Conservation (phyloP, 176 grass and related monocot genomes). For the Raddia distichophylla region DNA sequence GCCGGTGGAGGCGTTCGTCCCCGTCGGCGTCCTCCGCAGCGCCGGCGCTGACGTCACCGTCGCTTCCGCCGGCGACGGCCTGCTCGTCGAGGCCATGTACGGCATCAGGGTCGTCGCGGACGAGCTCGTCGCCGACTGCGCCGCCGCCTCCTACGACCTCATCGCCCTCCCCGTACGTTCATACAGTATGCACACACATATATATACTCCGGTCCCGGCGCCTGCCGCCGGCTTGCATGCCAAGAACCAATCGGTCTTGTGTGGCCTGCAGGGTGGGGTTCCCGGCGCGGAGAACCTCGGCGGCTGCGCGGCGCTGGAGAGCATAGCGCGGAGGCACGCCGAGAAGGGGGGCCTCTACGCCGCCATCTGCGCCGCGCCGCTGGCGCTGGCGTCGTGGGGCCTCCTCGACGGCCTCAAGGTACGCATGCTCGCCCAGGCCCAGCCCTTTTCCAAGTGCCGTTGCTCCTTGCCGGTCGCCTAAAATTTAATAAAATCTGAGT, state of each 20-base stretch:
- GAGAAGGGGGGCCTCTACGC: conserved; percentile 44
- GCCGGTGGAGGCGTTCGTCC: conserved; percentile 71
- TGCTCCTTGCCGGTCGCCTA: too few species aligned
- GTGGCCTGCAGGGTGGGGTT: conserved; percentile 48
- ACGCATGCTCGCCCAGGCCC: too few species aligned
- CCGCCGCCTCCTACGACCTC: conserved; percentile 60
- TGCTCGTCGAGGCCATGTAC: conserved; percentile 61
- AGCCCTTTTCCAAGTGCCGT: too few species aligned
- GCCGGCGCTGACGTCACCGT: conserved; percentile 78
- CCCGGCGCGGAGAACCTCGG: conserved; percentile 56
- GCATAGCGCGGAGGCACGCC: conserved; percentile 54
- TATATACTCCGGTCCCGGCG: neutral
- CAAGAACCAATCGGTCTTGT: neutral
- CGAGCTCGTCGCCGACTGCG: conserved; percentile 58
- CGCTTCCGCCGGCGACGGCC: conserved; percentile 54
- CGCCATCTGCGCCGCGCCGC: conserved; percentile 67
- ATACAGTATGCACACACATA: neutral
- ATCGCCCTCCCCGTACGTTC: conserved; percentile 69
- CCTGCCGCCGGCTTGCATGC: too few species aligned
- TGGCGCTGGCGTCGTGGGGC: conserved; percentile 60
- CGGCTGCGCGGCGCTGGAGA: conserved; percentile 50
- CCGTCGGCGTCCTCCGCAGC: conserved; percentile 74
- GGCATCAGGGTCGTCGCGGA: conserved; percentile 74
- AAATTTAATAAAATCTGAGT: too few species aligned
- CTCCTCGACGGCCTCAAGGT: conserved; percentile 62